Conservation (phyloP, 2,329 filamentous ascomycete genomes). For the Colletotrichum cereale region DNA sequence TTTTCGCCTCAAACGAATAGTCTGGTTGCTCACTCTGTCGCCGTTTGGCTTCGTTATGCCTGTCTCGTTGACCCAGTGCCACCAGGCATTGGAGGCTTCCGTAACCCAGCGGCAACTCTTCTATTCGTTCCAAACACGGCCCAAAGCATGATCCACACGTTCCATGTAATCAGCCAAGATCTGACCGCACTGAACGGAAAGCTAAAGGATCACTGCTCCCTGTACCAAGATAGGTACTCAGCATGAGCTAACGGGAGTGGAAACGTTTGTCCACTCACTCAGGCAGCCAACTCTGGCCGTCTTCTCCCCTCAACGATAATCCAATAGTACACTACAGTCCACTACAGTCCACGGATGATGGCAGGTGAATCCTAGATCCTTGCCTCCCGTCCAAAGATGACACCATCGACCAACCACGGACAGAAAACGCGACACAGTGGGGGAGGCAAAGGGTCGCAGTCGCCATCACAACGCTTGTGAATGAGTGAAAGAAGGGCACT, state of each 20-base stretch:
- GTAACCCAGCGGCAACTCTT: conserved; percentile 10
- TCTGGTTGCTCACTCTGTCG: conserved; percentile 1
- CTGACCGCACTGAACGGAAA: conserved; percentile 29
- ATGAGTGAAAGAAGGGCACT: not conserved
- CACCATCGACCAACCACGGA: conserved; percentile 23
- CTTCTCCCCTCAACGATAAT: not conserved
- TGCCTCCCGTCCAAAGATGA: conserved; percentile 27
- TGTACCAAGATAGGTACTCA: not conserved
- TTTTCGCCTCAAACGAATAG: conserved; percentile 3
- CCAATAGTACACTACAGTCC: no score
- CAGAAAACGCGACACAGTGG: conserved; percentile 11
- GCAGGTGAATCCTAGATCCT: conserved; percentile 30
- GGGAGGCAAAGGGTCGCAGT: conserved; percentile 26
- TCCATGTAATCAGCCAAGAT: conserved; percentile 37
- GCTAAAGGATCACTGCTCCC: conserved; percentile 19
- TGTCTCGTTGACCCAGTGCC: conserved; percentile 13
- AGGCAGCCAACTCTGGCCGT: conserved; percentile 8
- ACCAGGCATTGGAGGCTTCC: conserved; percentile 12
- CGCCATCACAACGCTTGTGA: conserved; percentile 29
- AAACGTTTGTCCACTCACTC: conserved; percentile 12
- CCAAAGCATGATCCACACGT: conserved; percentile 40
- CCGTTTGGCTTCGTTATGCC: not conserved
- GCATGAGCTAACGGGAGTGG: conserved; percentile 4
- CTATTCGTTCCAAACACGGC: conserved; percentile 31
- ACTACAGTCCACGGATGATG: conserved; percentile 20